Conservation (phyloP, 2,329 filamentous ascomycete genomes). For the Lasiodiplodia gonubiensis region DNA sequence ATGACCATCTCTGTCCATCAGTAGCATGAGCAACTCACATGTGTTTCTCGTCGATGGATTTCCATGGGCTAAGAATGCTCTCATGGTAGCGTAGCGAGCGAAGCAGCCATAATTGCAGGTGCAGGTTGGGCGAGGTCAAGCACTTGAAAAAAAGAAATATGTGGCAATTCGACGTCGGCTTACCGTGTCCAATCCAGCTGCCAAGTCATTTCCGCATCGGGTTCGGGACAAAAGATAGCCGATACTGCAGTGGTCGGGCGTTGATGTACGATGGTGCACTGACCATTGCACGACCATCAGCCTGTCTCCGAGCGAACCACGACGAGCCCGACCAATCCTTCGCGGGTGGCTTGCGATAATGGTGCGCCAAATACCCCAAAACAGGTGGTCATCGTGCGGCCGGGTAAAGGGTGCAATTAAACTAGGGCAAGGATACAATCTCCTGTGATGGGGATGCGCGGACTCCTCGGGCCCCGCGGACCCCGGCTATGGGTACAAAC, state of each 20-base stretch:
- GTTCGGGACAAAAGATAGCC: not conserved
- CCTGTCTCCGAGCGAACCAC: not conserved
- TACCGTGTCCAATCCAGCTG: not conserved
- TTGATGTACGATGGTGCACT: not conserved
- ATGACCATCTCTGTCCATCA: no score
- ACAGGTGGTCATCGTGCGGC: not conserved
- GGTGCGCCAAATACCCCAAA: no score
- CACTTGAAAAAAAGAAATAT: no score
- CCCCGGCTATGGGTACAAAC: slow-evolving; percentile 7
- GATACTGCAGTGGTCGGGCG: no score
- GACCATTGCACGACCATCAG: not conserved
- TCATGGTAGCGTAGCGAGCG: no score
- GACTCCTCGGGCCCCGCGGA: slow-evolving; percentile 13
- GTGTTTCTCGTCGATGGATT: no score
- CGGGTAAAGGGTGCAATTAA: not conserved
- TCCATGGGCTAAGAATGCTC: no score
- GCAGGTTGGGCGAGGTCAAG: no score
- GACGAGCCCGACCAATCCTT: not conserved
- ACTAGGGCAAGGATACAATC: not conserved
- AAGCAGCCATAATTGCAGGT: no score
- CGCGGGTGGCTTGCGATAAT: not conserved
- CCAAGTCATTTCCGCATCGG: no score
- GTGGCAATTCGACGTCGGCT: no score
- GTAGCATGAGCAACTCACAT: no score
- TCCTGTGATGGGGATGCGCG: not conserved